Evolutionary conservation across 768 basidiomycete species (phyloP).

Genomic region (Suillus spraguei): DNA sequence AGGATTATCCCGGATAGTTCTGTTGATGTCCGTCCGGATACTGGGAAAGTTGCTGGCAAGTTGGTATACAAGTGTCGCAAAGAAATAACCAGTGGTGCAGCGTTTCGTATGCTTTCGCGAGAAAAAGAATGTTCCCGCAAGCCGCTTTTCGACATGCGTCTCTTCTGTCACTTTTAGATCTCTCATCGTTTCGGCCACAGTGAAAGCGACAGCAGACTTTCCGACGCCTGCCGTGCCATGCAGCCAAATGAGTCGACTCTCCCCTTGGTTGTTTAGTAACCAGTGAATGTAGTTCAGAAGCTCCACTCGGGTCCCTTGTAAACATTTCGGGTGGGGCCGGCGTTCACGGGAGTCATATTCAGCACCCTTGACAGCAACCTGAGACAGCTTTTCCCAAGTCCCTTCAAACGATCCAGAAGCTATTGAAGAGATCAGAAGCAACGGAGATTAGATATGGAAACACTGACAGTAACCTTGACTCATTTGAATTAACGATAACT

Average conservation of each 20-base stretch:
- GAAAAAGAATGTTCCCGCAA: neutral
- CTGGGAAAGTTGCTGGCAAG: neutral
- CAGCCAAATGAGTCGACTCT: neutral
- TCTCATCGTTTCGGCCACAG: neutral
- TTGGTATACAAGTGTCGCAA: neutral
- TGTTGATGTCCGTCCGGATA: neutral
- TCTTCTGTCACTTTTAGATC: neutral
- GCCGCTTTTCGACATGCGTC: neutral
- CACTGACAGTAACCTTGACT: neutral
- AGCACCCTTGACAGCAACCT: constrained; percentile 1
- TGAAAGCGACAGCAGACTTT: constrained; percentile 2
- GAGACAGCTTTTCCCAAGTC: constrained; percentile 1
- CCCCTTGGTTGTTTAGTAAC: neutral
- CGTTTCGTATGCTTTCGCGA: constrained; percentile 1
- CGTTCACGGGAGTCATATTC: constrained; percentile 3
- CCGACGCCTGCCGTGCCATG: constrained; percentile 2
- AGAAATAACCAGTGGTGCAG: constrained; percentile 1
- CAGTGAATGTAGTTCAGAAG: neutral
- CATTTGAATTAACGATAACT: neutral
- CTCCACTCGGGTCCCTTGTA: neutral
- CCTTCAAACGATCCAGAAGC: neutral
- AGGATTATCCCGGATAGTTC: neutral
- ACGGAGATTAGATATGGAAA: neutral
- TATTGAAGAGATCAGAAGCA: neutral
- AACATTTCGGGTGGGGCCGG: constrained; percentile 1